phyloP scores from a whole-genome alignment of 1,284 basidiomycete species.

The Fomitopsis palustris region DNA sequence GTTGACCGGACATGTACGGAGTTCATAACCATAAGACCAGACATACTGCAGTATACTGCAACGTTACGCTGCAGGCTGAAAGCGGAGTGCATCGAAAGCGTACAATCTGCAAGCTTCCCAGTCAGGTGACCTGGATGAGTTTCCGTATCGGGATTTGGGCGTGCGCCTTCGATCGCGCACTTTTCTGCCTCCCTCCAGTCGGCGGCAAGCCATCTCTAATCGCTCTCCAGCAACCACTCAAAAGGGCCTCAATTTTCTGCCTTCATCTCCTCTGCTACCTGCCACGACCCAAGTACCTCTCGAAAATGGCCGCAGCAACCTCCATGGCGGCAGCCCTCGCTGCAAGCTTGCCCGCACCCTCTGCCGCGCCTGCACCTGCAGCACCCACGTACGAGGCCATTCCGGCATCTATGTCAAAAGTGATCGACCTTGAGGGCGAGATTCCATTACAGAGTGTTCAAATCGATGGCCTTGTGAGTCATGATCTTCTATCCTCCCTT shows the following conservation, averaged over 20 bases:
- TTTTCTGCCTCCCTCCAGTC: constrained; percentile 4
- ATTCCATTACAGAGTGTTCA: constrained; percentile 78
- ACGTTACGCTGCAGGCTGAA: too few relatives aligned
- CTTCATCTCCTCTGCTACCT: background rate
- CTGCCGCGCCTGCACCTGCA: constrained; percentile 52
- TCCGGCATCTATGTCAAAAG: constrained; percentile 85
- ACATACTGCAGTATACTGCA: too few relatives aligned
- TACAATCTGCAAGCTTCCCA: background rate
- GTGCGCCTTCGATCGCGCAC: background rate
- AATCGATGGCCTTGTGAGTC: constrained; percentile 79
- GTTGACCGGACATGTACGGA: too few relatives aligned
- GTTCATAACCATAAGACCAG: too few relatives aligned
- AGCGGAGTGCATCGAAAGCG: too few relatives aligned
- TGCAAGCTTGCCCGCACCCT: constrained; percentile 72
- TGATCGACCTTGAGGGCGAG: constrained; percentile 87
- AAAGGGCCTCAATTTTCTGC: background rate
- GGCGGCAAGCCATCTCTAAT: background rate
- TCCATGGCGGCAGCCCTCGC: constrained; percentile 90
- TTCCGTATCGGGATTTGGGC: background rate
- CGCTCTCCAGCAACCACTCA: background rate
- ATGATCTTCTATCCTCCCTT: background rate
- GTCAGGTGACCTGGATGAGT: constrained; percentile 2
- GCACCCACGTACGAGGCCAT: constrained; percentile 76
- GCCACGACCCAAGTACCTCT: background rate
- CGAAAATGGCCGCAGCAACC: constrained; percentile 51